A percentile compares a stretch with the other conserved stretches of the same genome.
These are phyloP conservation scores for Boletus speciosus DNA, from an alignment of 768 basidiomycete genomes.

Conservation along the genomic window DNA sequence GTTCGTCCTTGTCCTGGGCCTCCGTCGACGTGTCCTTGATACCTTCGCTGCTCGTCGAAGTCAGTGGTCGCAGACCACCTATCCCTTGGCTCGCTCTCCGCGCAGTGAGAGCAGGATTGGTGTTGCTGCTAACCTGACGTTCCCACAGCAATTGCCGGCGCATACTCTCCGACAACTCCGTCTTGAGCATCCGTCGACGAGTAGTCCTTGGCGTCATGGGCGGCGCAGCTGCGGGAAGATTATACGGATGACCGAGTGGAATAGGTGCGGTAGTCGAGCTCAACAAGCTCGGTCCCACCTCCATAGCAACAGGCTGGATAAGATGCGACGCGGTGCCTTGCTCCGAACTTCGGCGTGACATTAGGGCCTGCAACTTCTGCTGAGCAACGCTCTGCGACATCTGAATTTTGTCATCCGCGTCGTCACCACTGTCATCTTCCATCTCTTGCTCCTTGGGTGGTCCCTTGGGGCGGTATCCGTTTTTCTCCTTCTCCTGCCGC, in stretches of 20 bases:
- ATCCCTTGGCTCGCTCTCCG: constrained; percentile 29
- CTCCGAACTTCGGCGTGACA: constrained; percentile 42
- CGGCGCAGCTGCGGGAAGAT: constrained; percentile 58
- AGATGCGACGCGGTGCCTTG: constrained; percentile 18
- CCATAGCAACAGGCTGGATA: constrained; percentile 16
- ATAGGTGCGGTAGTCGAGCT: constrained; percentile 48
- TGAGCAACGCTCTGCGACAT: constrained; percentile 69
- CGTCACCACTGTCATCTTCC: constrained; percentile 59
- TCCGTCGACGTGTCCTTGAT: constrained; percentile 12
- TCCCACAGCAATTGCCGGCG: constrained; percentile 81
- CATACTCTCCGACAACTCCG: constrained; percentile 82
- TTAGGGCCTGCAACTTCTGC: constrained; percentile 58
- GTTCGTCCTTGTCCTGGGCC: constrained; percentile 40
- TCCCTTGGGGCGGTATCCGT: constrained; percentile 60
- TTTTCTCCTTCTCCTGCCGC: constrained; percentile 28
- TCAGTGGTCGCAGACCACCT: constrained; percentile 33
- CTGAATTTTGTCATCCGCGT: constrained; percentile 49
- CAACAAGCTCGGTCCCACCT: constrained; percentile 18
- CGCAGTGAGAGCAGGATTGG: constrained; percentile 40
- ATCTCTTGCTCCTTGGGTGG: constrained; percentile 62
- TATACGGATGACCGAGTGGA: constrained; percentile 64
- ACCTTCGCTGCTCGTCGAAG: constrained; percentile 27
- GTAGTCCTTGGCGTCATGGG: constrained; percentile 86
- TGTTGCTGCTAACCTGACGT: constrained; percentile 56
- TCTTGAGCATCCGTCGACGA: constrained; percentile 76